Conservation (phyloP, 345 rosid genomes). For the Pelargonium nanum region DNA sequence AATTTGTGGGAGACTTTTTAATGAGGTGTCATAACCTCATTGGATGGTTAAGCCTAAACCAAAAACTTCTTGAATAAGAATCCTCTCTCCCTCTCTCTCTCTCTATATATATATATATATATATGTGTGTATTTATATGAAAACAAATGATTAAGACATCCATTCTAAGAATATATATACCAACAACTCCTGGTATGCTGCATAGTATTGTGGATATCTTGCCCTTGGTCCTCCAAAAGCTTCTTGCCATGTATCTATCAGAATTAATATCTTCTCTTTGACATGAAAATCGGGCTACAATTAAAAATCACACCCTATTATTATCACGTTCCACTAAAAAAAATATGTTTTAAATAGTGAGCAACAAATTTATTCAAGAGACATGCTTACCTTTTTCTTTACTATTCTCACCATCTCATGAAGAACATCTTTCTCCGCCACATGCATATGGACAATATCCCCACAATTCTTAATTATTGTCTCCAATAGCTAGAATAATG, state of each 20-base stretch:
- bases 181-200: constrained; percentile 95
- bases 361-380: constrained; percentile 8
- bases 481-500: constrained; percentile 65
- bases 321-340: neutral
- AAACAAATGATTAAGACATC: neutral
- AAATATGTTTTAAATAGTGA: neutral
- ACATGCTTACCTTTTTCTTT: constrained; percentile 68
- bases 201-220: constrained; percentile 96
- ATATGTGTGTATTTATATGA: no score
- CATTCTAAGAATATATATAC: constrained; percentile 31
- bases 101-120: no score
- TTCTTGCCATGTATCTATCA: constrained; percentile 99
- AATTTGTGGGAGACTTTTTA: no score
- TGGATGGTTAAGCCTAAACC: no score
- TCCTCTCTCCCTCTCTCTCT: no score
- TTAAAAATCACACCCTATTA: constrained; percentile 13
- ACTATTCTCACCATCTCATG: constrained; percentile 93
- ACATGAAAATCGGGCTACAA: constrained; percentile 77
- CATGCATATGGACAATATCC: constrained; percentile 98
- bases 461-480: constrained; percentile 96
- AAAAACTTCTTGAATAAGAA: no score
- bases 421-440: constrained; percentile 91
- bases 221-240: constrained; percentile 97
- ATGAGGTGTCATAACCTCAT: no score
- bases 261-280: constrained; percentile 83